Evolutionary conservation across 805 yeast species (phyloP), one percentile per base, ranked within the genome.

Genomic region (Hanseniaspora jakobsenii): DNA sequence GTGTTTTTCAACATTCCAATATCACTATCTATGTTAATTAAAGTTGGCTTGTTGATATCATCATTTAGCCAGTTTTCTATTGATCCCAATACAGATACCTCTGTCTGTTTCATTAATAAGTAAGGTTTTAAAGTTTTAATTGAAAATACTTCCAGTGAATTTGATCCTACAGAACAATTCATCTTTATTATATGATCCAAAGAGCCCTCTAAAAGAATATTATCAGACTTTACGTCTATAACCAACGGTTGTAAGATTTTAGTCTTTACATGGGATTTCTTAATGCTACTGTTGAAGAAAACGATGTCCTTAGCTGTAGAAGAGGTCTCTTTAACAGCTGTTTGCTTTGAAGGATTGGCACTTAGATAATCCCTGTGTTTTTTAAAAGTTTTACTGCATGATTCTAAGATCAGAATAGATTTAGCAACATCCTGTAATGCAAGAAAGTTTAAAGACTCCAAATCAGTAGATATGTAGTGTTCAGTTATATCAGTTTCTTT

Each of bases 371-470:
- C 16, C 19, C 18, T 42, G 14, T 34, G 23, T 7, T 18, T 42
- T 21, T 28, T 10, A 17, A 24, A 35, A 10, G 39, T 42, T 3
- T 21, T 29, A 6, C 27, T 14, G 4, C 21, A 4, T 32, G 32
- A 34, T 30, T 42, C 46, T 7, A 42, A 17, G 22, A 42, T 23
- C 2, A 35, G 35, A 6, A 42, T 16, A 12, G 39, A 34, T 10
- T 42, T 42, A 4, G 35, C 46, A n/a, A 26, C 29, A 23, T 42
- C 46, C 14, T 42, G 39, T 26, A 39, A 23, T 8, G 23, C 29
- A 4, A 42, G 17, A 16, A 42, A 28, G 9, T 27, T 42, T 2
- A 35, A 21, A 4, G 39, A 19, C 3, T 28, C 21, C 12, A 42
- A 19, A n/a, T 42, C 39, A n/a, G 39, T 17, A 13, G 9, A 13